Evolutionary conservation across 2,329 filamentous ascomycete species (phyloP), one percentile per base, ranked within the genome.

Genomic region (Sclerotinia spermophila): DNA sequence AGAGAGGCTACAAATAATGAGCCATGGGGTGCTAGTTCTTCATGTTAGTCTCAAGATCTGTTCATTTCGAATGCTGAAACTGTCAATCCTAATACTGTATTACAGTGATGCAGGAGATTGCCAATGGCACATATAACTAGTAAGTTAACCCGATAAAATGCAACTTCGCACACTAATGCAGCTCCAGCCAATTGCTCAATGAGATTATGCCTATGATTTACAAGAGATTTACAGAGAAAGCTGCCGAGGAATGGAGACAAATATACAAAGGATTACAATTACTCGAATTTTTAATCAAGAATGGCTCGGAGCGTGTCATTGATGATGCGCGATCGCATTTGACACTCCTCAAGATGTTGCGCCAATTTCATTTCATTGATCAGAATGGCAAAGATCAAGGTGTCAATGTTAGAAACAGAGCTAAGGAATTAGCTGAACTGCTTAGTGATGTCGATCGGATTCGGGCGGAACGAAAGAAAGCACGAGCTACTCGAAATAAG

Each of bases 201-300:
- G 96, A 99, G 82, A 98, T 99, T 80, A 99, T 99, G 96, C 96
- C 96, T 75, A 96, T 99, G 93, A 97, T 99, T 79, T 99, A 99
- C 85, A 96, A 96, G 79, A 92, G 96, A 75, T 99, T 99, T 82
- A 99, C 96, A 72, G 96, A 99, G 81, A 99, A 99, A 85, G 87
- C 94, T 11, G 95, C 96, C 70, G 96, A 99, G 81, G 96, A 99
- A 83, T 99, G 96, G 96, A 89, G 96, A 76, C 96, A 99, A 82
- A 99, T 99, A 79, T 99, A 99, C 87, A 99, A 99, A 85, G 91
- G 93, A 15, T 89, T 99, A 35, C 96, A 98, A 85, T 86, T 99
- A 70, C 90, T 99, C 79, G 95, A 99, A 81, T 97, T 97, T 79
- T 87, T 99, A 44, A 91, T 99, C 83, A 99, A 99, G 85, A 96